Base-by-base conservation (phyloP, 106 monocot genomes). In the Amphibolis antarctica region DNA sequence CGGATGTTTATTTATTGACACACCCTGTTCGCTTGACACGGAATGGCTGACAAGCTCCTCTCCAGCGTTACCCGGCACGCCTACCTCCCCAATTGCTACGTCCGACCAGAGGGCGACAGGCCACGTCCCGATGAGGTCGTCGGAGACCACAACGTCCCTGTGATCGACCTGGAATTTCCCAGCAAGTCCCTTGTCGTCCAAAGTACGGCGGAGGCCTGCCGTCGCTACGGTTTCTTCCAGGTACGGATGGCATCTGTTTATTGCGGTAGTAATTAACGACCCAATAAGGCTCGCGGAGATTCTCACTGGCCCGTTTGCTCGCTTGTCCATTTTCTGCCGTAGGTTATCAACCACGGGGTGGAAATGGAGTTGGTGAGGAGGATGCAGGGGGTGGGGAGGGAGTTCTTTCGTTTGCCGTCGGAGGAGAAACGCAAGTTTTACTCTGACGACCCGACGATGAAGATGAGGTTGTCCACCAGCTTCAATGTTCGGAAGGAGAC, bases 161-260 rank as follows among this genome's bases (percentile, higher is more conserved):
- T 85, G 51, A 71, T 92, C 66, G 88, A 92, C 57, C 60, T 92
- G 42, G 50, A 57, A 10, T 58, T 30, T 65, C 42, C 70, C 48
- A 66, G 80, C 12, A 60, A 76, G 24, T 11, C 64, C 57, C 76
- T 52, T 9, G 46, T 70, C 23, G 53, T 80, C 59, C 11, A 47
- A 45, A 62, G 74, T 55, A 74, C 84, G 2, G 76, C 51, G 17
- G 6, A 50, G 1, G 92, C 92, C 19, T 92, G 92, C 76, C 67
- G 51, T 19, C 45, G 57, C 45, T 78, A 82, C 28, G 92, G 92
- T 44, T 88, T 92, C 71, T 92, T 92, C 71, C 92, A 92, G 85
- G 92, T 84, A 18, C 62, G n/a, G n/a, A n/a, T n/a, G n/a, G n/a
- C n/a, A n/a, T n/a, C n/a, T n/a, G n/a, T n/a, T n/a, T n/a, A n/a